Evolutionary conservation across 2,329 filamentous ascomycete genomes (phyloP).

Genomic region (Neofusicoccum ribis): DNA sequence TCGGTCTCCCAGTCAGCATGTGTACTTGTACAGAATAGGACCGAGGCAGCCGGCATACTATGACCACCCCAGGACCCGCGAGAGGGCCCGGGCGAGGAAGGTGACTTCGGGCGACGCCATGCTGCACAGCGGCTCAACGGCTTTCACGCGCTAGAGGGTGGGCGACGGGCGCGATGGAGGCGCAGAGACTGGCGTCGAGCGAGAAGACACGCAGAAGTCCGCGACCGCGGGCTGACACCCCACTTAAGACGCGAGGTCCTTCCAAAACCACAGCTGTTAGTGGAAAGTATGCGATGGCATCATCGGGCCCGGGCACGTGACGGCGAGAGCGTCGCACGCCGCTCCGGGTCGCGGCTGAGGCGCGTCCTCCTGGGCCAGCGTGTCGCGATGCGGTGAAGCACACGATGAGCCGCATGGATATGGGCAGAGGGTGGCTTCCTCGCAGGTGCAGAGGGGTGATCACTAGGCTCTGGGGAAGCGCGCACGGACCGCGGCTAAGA

Average conservation of each 20-base stretch:
- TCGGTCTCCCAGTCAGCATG: neutral
- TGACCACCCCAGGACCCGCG: slow-evolving; percentile 37
- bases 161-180: neutral
- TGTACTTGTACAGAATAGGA: neutral
- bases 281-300: slow-evolving; percentile 13
- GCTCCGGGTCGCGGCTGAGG: neutral
- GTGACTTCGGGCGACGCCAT: slow-evolving; percentile 29
- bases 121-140: neutral
- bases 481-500: slow-evolving; percentile 6
- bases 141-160: neutral
- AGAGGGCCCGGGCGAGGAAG: slow-evolving; percentile 34
- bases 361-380: neutral
- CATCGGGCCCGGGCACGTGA: slow-evolving; percentile 15
- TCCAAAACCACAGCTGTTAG: slow-evolving; percentile 5
- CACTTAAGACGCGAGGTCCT: slow-evolving; percentile 1
- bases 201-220: neutral
- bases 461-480: slow-evolving; percentile 7
- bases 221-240: neutral
- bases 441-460: neutral
- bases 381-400: neutral
- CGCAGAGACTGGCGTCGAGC: neutral
- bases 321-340: neutral
- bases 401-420: slow-evolving; percentile 15
- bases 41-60: slow-evolving; percentile 24
- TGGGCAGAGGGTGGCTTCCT: slow-evolving; percentile 2